Base-by-base conservation (phyloP, 2,329 filamentous ascomycete species). In the Aquanectria penicillioides region DNA sequence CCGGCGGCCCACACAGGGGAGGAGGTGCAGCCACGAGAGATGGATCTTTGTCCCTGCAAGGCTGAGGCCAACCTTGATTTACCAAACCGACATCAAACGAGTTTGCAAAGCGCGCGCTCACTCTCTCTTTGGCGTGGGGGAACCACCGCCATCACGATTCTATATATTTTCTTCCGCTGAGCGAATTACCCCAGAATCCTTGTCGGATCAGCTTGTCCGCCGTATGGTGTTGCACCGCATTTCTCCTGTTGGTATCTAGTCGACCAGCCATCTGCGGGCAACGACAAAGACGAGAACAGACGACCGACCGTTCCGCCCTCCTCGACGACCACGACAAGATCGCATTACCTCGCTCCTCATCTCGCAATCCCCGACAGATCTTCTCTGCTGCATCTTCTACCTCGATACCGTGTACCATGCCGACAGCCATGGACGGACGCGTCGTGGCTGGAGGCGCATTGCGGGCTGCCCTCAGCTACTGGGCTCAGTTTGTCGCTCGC, bases 401-500 rank as follows among this genome's bases (percentile, higher is more conserved):
- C 41, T 20, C 41, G 41, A 28, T 28, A 46, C 33, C 13, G 41
- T 46, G 18, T 13, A 31, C 33, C 11, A 31, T 26, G 23, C 43
- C 36, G 20, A 34, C 28, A 37, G 54, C 49, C 34, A 76, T 76
- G 74, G 69, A 74, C 15, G 64, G 63, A 25, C 62, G 50, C 47
- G 38, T 51, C 44, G 40, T 63, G 17, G 60, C 67, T n/a, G 55
- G 60, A 17, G 54, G 65, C 29, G 65, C 65, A 13, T 50, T 77
- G 57, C 69, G 64, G 20, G 65, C 62, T n/a, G 61, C 77, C 3
- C 59, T 75, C 23, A 61, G 66, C 23, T 77, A 81, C 62, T 86
- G 86, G 86, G 60, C 73, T 38, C 73, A 73, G 13, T 87, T 88
- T 65, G 73, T 88, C 36, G 68, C 75, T 29, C 78, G 74, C 56